These are phyloP conservation scores for Nasturtium officinale DNA, from an alignment of 345 rosid species.

Conservation along the genomic window DNA sequence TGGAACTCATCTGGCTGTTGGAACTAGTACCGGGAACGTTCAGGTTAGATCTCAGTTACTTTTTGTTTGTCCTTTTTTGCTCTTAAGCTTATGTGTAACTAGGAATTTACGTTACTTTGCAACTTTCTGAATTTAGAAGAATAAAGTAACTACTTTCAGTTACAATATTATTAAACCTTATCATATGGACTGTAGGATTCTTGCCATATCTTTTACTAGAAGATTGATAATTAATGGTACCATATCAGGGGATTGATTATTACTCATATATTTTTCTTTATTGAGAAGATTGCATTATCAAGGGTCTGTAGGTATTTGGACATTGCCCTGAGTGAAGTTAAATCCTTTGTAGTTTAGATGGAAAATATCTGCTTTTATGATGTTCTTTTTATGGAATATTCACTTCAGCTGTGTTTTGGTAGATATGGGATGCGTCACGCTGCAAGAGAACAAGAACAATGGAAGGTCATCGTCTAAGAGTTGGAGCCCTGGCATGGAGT, in stretches of 20 bases:
- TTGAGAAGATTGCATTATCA: constrained; percentile 7
- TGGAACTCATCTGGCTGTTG: constrained; percentile 86
- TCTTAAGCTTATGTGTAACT: background rate
- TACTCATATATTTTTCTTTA: background rate
- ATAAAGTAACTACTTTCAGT: background rate
- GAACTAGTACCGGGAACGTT: constrained; percentile 86
- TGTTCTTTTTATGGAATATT: background rate
- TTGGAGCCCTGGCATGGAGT: constrained; percentile 94
- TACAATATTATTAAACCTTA: background rate
- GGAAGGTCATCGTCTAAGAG: constrained; percentile 97
- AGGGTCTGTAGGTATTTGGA: constrained; percentile 1
- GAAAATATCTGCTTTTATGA: constrained; percentile 25
- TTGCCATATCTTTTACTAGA: background rate
- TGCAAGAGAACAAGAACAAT: constrained; percentile 84
- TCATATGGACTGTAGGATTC: background rate
- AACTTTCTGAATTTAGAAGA: constrained; percentile 17
- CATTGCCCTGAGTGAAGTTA: constrained; percentile 10
- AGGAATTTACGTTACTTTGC: background rate
- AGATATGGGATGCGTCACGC: constrained; percentile 96
- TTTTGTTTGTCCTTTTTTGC: background rate
- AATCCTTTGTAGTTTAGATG: background rate
- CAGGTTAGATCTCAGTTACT: constrained; percentile 59
- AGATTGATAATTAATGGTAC: constrained; percentile 12
- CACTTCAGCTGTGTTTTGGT: constrained; percentile 4
- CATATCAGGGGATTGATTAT: constrained; percentile 10